Conservation (phyloP, 2,329 filamentous ascomycete species). For the Aspergillus calidoustus region DNA sequence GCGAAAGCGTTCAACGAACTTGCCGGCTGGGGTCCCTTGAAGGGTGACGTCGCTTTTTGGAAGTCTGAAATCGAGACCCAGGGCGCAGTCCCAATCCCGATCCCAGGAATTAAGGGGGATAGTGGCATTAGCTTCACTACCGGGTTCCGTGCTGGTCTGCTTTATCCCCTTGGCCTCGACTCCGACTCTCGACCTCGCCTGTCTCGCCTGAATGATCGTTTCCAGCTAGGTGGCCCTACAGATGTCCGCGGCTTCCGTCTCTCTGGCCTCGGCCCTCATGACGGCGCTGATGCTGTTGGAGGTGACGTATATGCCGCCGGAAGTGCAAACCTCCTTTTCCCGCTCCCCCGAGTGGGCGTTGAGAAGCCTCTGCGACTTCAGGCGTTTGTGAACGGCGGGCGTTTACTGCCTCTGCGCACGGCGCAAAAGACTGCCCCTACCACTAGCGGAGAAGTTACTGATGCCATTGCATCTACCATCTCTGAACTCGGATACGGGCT, state of each 20-base stretch:
- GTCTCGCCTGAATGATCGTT: constrained; percentile 90
- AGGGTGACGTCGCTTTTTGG: constrained; percentile 90
- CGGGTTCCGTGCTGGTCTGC: constrained; percentile 77
- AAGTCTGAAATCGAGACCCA: constrained; percentile 88
- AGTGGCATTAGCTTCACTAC: constrained; percentile 83
- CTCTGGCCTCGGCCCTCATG: constrained; percentile 84
- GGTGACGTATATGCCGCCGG: constrained; percentile 92
- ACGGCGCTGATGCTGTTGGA: constrained; percentile 82
- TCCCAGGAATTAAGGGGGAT: constrained; percentile 69
- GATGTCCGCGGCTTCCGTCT: constrained; percentile 94
- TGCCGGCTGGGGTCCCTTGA: constrained; percentile 82
- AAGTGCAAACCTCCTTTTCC: constrained; percentile 82
- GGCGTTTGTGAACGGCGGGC: constrained; percentile 87
- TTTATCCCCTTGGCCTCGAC: constrained; percentile 78
- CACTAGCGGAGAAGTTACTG: constrained; percentile 51
- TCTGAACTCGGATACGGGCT: constrained; percentile 73
- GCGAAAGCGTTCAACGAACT: constrained; percentile 78
- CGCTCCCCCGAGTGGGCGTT: constrained; percentile 78
- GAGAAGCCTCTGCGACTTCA: constrained; percentile 87
- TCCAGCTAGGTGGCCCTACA: constrained; percentile 90
- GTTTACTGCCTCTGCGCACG: constrained; percentile 75
- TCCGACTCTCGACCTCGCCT: constrained; percentile 59
- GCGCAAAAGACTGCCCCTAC: constrained; percentile 53
- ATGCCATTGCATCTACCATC: constrained; percentile 62
- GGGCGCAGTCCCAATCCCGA: constrained; percentile 72